These are phyloP conservation scores for Botrytis aclada DNA, from an alignment of 2,329 filamentous ascomycete species.

Conservation along the genomic window DNA sequence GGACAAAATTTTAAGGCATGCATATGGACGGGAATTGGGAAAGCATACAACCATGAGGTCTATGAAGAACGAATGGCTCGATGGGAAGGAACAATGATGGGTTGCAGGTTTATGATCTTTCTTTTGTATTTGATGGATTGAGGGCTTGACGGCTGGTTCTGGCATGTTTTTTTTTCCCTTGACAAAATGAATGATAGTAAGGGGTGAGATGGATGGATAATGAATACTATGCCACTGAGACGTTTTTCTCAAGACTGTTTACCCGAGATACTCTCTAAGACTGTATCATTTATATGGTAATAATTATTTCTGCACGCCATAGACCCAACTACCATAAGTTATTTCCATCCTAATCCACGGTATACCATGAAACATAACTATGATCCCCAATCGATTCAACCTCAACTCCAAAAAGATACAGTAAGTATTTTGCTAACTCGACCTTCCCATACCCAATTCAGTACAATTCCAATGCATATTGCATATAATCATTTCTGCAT, in stretches of 20 bases:
- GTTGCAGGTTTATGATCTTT: background rate
- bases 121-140: background rate
- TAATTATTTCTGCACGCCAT: background rate
- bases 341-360: background rate
- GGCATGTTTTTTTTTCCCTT: background rate
- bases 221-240: background rate
- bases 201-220: background rate
- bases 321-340: background rate
- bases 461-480: slow-evolving; percentile 10
- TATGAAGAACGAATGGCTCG: background rate
- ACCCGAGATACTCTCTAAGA: background rate
- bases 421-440: background rate
- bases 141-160: background rate
- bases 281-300: background rate
- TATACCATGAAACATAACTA: background rate
- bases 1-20: background rate
- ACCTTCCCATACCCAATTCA: background rate
- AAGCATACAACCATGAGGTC: background rate
- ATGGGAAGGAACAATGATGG: background rate
- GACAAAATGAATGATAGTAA: slow-evolving; percentile 4
- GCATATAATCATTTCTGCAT: slow-evolving; percentile 12
- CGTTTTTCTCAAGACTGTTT: background rate
- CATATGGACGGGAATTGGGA: slow-evolving; percentile 4
- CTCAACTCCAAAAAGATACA: background rate
- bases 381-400: background rate